Evolutionary conservation across 139 green algal genomes (phyloP), one percentile per base, ranked within the genome.

Genomic region (Chlamydomonas applanata): DNA sequence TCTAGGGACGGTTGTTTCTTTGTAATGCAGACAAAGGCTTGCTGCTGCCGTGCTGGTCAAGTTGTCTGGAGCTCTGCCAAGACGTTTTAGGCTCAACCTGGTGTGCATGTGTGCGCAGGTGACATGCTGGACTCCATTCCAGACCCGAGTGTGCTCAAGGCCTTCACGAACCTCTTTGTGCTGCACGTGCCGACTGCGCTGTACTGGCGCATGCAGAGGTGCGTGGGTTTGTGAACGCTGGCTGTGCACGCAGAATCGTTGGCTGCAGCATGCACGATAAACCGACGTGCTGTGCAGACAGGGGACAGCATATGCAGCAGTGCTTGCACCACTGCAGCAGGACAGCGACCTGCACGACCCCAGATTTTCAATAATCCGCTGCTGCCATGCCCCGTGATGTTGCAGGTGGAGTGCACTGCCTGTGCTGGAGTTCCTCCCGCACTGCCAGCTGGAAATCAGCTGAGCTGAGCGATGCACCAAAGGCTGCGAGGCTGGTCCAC

Each of bases 401-500:
- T 13, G 34, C 65, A 72, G 65, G 65, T 72, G 65, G 65, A 45
- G 65, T 22, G 65, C 65, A 2, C 40, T 72, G 5, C 5, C 27
- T 19, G 62, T 72, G 7, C 54, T 72, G 36, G 65, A 72, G 24
- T 60, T 60, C 65, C 65, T 72, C 36, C 65, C 65, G 2, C 60
- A 40, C 65, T 72, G 65, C 65, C 65, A 72, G 25, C 5, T 72
- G 36, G 65, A 72, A 22, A 59, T 49, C 40, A 49, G 40, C 40
- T 49, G 40, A 49, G 11, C n/a, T n/a, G n/a, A n/a, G n/a, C n/a
- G n/a, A n/a, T n/a, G n/a, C n/a, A n/a, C n/a, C n/a, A n/a, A n/a
- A n/a, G n/a, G n/a, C n/a, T n/a, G n/a, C n/a, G n/a, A n/a, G n/a
- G n/a, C n/a, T n/a, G n/a, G n/a, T n/a, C n/a, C n/a, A n/a, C n/a